Conservation (phyloP, 2,329 filamentous ascomycete genomes). For the Penicillium hesseltinei region DNA sequence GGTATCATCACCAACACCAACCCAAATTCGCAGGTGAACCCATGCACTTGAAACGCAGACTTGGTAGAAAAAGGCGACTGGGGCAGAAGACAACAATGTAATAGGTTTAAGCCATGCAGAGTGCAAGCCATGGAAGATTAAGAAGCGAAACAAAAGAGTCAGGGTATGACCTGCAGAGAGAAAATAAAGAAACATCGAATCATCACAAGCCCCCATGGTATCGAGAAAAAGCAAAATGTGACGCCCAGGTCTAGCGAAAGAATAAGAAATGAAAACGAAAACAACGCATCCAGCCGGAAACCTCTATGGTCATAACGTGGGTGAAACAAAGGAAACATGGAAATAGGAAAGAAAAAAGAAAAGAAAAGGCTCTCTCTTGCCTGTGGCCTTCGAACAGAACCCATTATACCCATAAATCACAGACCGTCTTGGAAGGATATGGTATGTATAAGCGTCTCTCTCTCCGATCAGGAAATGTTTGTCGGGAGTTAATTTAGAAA, state of each 20-base stretch:
- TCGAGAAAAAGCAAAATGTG: conserved; percentile 27
- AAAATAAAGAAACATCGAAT: conserved; percentile 23
- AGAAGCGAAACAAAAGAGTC: conserved; percentile 8
- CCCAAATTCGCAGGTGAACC: conserved; percentile 6
- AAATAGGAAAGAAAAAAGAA: conserved; percentile 13
- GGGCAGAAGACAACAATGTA: not conserved
- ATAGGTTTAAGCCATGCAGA: conserved; percentile 14
- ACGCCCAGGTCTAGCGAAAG: conserved; percentile 40
- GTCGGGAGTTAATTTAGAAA: conserved; percentile 1
- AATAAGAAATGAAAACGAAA: conserved; percentile 30
- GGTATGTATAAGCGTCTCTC: conserved; percentile 7
- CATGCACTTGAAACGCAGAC: conserved; percentile 19
- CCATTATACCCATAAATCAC: conserved; percentile 13
- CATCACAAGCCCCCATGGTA: conserved; percentile 32
- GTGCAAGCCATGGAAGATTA: conserved; percentile 16
- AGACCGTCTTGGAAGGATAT: conserved; percentile 7
- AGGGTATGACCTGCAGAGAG: conserved; percentile 5
- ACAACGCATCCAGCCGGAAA: conserved; percentile 34
- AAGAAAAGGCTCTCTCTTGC: conserved; percentile 14
- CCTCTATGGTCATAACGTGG: conserved; percentile 42
- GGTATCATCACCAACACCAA: conserved; percentile 26
- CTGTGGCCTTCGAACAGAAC: conserved; percentile 10
- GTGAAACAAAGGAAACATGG: conserved; percentile 20
- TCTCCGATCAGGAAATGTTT: conserved; percentile 14
- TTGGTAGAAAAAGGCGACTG: conserved; percentile 10